Percentiles rank a stretch among this genome's conserved stretches.
Evolutionary conservation across 495 filamentous ascomycete genomes (phyloP).

Genomic region (Letharia lupina): DNA sequence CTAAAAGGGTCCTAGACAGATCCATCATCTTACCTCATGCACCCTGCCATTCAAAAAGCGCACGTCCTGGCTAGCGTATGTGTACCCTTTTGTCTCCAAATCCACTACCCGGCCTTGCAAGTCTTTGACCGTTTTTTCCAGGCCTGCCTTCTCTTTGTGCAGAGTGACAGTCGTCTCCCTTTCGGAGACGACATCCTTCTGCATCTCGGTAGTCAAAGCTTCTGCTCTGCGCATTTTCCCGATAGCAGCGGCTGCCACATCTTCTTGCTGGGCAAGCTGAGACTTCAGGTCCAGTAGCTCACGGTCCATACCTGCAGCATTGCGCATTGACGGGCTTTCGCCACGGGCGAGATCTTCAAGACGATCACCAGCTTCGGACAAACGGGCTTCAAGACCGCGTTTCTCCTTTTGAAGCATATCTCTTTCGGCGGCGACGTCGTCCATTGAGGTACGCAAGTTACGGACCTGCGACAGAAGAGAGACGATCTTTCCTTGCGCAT

Average conservation of each 20-base stretch:
- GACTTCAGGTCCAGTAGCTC: conserved; percentile 88
- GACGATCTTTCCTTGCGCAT: conserved; percentile 87
- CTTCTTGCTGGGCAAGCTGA: conserved; percentile 83
- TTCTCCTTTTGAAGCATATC: conserved; percentile 85
- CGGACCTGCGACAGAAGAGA: conserved; percentile 86
- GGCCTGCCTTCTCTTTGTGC: conserved; percentile 81
- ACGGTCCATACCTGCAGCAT: conserved; percentile 82
- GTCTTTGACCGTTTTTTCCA: conserved; percentile 90
- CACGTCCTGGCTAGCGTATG: conserved; percentile 86
- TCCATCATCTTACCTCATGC: conserved; percentile 66
- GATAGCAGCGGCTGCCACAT: conserved; percentile 83
- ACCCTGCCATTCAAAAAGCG: conserved; percentile 90
- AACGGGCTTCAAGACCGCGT: conserved; percentile 74
- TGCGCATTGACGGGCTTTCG: conserved; percentile 82
- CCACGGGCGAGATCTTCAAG: conserved; percentile 86
- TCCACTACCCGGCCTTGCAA: conserved; percentile 84
- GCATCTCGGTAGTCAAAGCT: conserved; percentile 75
- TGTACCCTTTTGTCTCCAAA: conserved; percentile 94
- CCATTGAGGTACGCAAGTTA: conserved; percentile 69
- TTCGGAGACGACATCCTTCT: conserved; percentile 90
- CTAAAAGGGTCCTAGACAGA: not conserved
- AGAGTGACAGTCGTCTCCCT: conserved; percentile 74
- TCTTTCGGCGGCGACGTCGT: conserved; percentile 78
- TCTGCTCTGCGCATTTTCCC: conserved; percentile 98
- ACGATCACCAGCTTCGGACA: conserved; percentile 78